Base-by-base conservation (phyloP, 2,329 filamentous ascomycete genomes). In the Ceratocystis harringtonii region DNA sequence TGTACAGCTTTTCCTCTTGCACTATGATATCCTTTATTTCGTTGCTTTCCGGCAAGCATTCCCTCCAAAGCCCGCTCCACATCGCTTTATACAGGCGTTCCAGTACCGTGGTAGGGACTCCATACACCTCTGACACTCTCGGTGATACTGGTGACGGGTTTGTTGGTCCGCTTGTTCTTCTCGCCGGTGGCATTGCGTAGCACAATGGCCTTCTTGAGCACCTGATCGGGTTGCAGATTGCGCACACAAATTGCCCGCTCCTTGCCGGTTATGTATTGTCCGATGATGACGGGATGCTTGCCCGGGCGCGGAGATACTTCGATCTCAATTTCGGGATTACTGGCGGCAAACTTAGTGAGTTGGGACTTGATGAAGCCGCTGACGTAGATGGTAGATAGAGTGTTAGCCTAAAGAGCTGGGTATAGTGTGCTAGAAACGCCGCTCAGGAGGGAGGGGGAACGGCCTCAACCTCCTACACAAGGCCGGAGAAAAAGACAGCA, bases 241-340 rank as follows among this genome's bases (percentile, higher is more conserved):
- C 88, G 84, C 66, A 97, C 91, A 75, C 92, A 96, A 63, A 97
- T 84, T 8, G 90, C 83, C 75, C 94, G 94, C 68, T 88, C 81
- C 32, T 85, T 82, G 68, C 92, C 92, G 75, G 96, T 97, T 79
- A 97, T 90, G 77, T 95, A 99, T 76, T 90, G 83, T 66, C 90
- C 94, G 71, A 87, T 85, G 71, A 99, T 84, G 68, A 96, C 84
- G 45, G 94, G 94, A 76, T 97, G 92, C 73, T 88, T 88, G 71
- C 85, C 80, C n/a, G 92, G 92, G 70, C 92, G 87, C 19, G 92
- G 94, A 48, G 92, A 95, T 68, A 99, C 85, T 72, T 84, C 85
- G 77, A 99, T 90, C 78, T 97, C 92, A 79, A 97, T 86, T 75
- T 90, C 84, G 36, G 92, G 91, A 77, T 96, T 89, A 71, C 81